These are phyloP conservation scores for Naematelia encephala DNA, from an alignment of 768 basidiomycete genomes.

Conservation along the genomic window DNA sequence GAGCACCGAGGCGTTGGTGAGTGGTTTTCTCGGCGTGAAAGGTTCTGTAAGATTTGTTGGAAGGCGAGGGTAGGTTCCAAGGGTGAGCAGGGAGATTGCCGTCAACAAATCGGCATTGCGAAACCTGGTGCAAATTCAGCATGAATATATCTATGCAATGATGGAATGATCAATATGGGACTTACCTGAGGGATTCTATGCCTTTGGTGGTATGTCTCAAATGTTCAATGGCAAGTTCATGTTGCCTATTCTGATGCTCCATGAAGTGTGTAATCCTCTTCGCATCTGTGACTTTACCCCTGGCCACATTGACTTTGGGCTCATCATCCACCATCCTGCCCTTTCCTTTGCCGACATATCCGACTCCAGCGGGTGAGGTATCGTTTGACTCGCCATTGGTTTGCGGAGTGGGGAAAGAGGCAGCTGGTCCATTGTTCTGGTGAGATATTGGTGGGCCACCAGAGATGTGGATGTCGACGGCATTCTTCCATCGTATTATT, in stretches of 20 bases:
- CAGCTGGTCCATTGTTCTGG: neutral
- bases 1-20: constrained; percentile 66
- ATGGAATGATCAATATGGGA: too few relatives aligned
- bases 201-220: constrained; percentile 65
- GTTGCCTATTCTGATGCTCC: constrained; percentile 58
- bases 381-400: constrained; percentile 33
- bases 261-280: constrained; percentile 37
- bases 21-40: constrained; percentile 62
- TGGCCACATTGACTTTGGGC: neutral
- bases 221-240: constrained; percentile 65
- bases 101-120: constrained; percentile 92
- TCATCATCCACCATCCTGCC: constrained; percentile 16
- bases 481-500: constrained; percentile 39
- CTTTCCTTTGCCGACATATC: constrained; percentile 34
- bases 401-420: constrained; percentile 40
- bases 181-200: constrained; percentile 70
- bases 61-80: constrained; percentile 78
- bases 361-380: constrained; percentile 23
- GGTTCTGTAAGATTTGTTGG: constrained; percentile 78
- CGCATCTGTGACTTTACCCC: constrained; percentile 40
- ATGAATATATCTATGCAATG: neutral
- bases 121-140: constrained; percentile 56
- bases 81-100: constrained; percentile 81
- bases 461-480: constrained; percentile 23
- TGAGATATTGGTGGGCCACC: neutral